phyloP scores from a whole-genome alignment of 1,284 basidiomycete species.

The Tetrapyrgos nigripes region DNA sequence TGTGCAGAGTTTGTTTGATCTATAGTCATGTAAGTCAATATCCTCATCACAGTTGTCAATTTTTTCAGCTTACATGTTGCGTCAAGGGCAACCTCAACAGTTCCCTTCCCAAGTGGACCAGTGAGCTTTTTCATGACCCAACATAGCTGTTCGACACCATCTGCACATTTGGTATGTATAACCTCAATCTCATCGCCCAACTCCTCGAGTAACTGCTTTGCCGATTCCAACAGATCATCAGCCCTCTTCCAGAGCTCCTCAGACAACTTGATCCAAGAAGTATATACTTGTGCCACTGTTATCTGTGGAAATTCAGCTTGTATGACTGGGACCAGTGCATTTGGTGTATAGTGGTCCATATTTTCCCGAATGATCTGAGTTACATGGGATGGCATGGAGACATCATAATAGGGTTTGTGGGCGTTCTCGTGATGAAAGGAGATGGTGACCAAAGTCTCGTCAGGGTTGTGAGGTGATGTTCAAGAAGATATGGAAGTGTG shows the following conservation, averaged over 20 bases:
- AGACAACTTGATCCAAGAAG: conserved; percentile 31
- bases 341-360: neutral
- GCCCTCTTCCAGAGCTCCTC: conserved; percentile 32
- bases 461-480: neutral
- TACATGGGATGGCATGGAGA: neutral
- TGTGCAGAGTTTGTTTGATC: conserved; percentile 37
- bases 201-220: conserved; percentile 30
- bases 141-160: conserved; percentile 30
- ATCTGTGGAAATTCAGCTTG: conserved; percentile 2
- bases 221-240: conserved; percentile 32
- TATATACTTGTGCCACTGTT: conserved; percentile 16
- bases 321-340: neutral
- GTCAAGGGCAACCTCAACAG: conserved; percentile 35
- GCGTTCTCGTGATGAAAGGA: neutral
- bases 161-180: conserved; percentile 19
- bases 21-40: conserved; percentile 10
- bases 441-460: neutral
- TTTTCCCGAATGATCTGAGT: conserved; percentile 5
- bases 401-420: conserved; percentile 9
- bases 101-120: conserved; percentile 18
- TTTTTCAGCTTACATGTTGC: conserved; percentile 35
- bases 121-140: conserved; percentile 32
- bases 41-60: neutral
- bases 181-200: conserved; percentile 28
- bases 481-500: neutral